These are phyloP conservation scores for Neoarthrinium moseri DNA, from an alignment of 2,329 filamentous ascomycete species.

Conservation along the genomic window DNA sequence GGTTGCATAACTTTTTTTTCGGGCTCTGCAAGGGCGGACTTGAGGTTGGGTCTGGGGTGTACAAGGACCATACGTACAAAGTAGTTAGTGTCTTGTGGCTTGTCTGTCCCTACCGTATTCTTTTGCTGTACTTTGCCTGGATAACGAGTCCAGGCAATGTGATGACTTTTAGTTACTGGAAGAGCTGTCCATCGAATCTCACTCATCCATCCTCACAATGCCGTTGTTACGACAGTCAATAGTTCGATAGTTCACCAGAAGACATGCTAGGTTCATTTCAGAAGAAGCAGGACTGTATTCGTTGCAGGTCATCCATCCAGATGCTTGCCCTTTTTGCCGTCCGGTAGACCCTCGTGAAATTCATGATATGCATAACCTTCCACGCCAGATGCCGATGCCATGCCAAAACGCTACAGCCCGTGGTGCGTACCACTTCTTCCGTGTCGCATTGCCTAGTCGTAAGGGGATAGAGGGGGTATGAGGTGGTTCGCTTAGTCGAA, in stretches of 20 bases:
- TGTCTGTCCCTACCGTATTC: too few species aligned
- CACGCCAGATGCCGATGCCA: constrained; percentile 27
- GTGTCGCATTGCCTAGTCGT: constrained; percentile 23
- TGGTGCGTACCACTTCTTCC: constrained; percentile 24
- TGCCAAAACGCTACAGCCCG: constrained; percentile 24
- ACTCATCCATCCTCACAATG: too few species aligned
- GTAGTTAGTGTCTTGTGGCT: too few species aligned
- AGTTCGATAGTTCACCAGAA: too few species aligned
- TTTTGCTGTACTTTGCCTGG: too few species aligned
- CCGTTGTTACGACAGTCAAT: too few species aligned
- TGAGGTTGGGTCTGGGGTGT: too few species aligned
- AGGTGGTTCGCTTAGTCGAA: constrained; percentile 61
- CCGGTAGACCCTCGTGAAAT: constrained; percentile 11
- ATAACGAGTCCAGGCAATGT: too few species aligned
- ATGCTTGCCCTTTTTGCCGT: not conserved
- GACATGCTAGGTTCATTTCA: not conserved
- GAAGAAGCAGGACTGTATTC: constrained; percentile 10
- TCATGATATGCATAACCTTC: constrained; percentile 26
- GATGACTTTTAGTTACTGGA: too few species aligned
- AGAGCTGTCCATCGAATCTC: not conserved
- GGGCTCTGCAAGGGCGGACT: too few species aligned
- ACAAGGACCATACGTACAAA: too few species aligned
- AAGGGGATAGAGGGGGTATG: constrained; percentile 10
- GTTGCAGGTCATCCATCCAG: constrained; percentile 5
- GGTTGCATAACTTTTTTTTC: too few species aligned